Conservation (phyloP, 345 rosid species). For the Populus tremula region DNA sequence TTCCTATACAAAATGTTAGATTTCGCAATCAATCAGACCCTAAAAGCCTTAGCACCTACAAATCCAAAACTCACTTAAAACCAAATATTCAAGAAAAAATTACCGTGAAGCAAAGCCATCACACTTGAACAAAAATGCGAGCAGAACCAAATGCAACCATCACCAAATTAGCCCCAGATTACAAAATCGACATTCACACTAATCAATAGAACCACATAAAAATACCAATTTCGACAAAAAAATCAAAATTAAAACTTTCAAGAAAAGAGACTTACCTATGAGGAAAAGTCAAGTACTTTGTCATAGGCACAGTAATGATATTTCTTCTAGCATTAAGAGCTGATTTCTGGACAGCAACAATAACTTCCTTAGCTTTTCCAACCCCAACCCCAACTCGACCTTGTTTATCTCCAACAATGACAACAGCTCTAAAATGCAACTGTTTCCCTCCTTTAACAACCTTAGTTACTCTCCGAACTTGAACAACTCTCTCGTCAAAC, state of each 20-base stretch:
- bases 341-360: slow-evolving; percentile 75
- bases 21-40: background rate
- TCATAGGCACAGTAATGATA: slow-evolving; percentile 72
- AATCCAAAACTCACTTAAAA: background rate
- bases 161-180: background rate
- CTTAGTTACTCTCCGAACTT: slow-evolving; percentile 76
- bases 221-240: background rate
- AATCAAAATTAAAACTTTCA: background rate
- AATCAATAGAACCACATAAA: background rate
- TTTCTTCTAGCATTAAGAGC: slow-evolving; percentile 76
- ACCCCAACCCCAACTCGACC: slow-evolving; percentile 88
- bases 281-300: slow-evolving; percentile 84
- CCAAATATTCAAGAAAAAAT: background rate
- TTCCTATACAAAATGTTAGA: background rate
- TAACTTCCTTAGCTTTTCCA: slow-evolving; percentile 80
- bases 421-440: slow-evolving; percentile 70
- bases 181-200: background rate
- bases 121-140: background rate
- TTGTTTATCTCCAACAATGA: slow-evolving; percentile 80
- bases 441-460: slow-evolving; percentile 95
- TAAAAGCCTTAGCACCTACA: background rate
- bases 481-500: slow-evolving; percentile 85
- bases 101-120: background rate
- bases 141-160: background rate
- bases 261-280: slow-evolving; percentile 49